Evolutionary conservation across 2,329 filamentous ascomycete genomes (phyloP).

Genomic region (Colletotrichum sp.): DNA sequence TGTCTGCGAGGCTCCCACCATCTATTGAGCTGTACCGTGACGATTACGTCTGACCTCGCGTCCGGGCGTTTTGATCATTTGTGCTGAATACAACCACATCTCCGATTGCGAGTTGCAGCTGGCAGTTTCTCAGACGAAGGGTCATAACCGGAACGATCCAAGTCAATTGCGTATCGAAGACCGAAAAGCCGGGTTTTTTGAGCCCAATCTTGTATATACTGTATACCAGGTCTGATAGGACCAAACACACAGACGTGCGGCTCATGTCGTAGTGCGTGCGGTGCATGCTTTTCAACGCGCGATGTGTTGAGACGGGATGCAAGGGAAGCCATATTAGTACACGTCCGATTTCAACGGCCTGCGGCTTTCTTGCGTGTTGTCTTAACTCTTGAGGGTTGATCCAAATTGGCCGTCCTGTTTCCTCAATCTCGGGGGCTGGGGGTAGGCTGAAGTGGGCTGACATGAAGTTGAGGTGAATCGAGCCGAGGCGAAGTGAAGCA

Average conservation of each 20-base stretch:
- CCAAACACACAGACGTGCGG: neutral
- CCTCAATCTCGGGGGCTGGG: neutral
- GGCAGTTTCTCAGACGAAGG: neutral
- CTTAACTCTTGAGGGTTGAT: neutral
- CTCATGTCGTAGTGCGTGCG: neutral
- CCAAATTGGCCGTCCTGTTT: neutral
- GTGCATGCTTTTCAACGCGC: neutral
- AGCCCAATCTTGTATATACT: neutral
- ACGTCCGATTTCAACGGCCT: neutral
- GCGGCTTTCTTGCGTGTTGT: neutral
- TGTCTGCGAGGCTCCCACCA: neutral
- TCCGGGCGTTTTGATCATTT: neutral
- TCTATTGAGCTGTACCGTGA: neutral
- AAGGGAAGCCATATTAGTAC: neutral
- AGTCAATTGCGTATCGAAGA: neutral
- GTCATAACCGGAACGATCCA: neutral
- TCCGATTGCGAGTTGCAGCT: neutral
- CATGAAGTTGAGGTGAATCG: neutral
- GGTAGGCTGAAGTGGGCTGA: neutral
- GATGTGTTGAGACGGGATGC: neutral
- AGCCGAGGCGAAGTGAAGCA: neutral
- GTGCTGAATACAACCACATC: neutral
- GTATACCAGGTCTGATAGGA: neutral
- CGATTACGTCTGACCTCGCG: neutral
- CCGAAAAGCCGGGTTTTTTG: neutral